Evolutionary conservation across 2,329 filamentous ascomycete genomes (phyloP).

Genomic region (Ceratocystis lukuohia): DNA sequence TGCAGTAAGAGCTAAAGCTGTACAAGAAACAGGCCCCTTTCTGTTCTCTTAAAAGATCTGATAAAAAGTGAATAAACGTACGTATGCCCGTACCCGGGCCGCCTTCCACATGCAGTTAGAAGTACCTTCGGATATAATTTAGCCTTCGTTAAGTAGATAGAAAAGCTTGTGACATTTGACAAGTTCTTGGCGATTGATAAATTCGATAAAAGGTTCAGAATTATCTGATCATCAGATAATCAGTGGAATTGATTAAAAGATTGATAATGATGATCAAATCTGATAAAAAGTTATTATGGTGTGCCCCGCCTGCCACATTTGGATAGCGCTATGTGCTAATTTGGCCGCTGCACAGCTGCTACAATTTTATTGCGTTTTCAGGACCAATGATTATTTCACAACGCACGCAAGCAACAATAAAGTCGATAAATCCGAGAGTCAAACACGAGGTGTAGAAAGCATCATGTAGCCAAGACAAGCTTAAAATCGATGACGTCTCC

Average conservation of each 20-base stretch:
- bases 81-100: not conserved
- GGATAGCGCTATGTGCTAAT: not conserved
- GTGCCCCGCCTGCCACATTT: not conserved
- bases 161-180: not conserved
- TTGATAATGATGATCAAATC: not conserved
- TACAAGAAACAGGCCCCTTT: not conserved
- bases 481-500: not conserved
- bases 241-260: conserved; percentile 6
- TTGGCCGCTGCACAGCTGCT: not conserved
- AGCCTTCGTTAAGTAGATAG: not conserved
- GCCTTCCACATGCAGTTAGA: not conserved
- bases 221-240: conserved; percentile 17
- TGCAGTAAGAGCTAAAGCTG: not conserved
- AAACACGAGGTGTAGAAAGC: not conserved
- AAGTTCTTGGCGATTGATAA: conserved; percentile 4
- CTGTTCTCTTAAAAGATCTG: not conserved
- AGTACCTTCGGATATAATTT: not conserved
- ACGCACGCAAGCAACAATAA: not conserved
- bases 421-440: not conserved
- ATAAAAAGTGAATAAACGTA: not conserved
- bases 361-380: not conserved
- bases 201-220: not conserved
- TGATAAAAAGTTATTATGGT: not conserved
- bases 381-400: not conserved
- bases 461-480: not conserved